Evolutionary conservation across 2,329 filamentous ascomycete genomes (phyloP).

Genomic region (Boeremia lycopersici): DNA sequence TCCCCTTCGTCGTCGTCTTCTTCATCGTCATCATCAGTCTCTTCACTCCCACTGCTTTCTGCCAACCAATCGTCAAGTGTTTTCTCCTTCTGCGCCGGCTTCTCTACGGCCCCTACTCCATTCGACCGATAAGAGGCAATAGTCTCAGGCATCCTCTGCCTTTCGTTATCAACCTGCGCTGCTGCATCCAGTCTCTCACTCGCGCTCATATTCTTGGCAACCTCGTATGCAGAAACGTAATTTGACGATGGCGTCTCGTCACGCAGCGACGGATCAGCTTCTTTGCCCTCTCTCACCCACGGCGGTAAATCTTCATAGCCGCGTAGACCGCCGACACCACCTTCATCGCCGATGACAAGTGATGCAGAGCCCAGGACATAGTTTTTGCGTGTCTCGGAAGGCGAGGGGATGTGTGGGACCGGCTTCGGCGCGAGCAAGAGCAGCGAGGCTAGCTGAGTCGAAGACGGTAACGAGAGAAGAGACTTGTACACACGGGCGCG

Average conservation of each 20-base stretch:
- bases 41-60: constrained; percentile 57
- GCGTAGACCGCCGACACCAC: constrained; percentile 68
- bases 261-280: constrained; percentile 77
- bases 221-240: constrained; percentile 41
- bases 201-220: constrained; percentile 58
- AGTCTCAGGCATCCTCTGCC: constrained; percentile 44
- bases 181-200: constrained; percentile 68
- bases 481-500: constrained; percentile 86
- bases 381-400: constrained; percentile 79
- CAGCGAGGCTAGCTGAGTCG: constrained; percentile 82
- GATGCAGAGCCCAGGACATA: constrained; percentile 84
- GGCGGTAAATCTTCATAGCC: constrained; percentile 84
- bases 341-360: constrained; percentile 79
- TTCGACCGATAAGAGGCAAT: constrained; percentile 53
- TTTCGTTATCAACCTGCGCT: constrained; percentile 39
- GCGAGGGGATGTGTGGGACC: constrained; percentile 86
- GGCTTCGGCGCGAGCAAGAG: constrained; percentile 94
- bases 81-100: constrained; percentile 64
- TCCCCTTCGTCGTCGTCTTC: constrained; percentile 60
- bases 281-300: constrained; percentile 81
- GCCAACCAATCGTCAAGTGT: constrained; percentile 92
- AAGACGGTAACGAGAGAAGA: constrained; percentile 75
- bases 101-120: constrained; percentile 16
- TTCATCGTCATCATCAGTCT: constrained; percentile 60
- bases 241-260: constrained; percentile 55